These are phyloP conservation scores for Sclerotinia trifoliorum DNA, from an alignment of 2,329 filamentous ascomycete genomes.

Conservation along the genomic window DNA sequence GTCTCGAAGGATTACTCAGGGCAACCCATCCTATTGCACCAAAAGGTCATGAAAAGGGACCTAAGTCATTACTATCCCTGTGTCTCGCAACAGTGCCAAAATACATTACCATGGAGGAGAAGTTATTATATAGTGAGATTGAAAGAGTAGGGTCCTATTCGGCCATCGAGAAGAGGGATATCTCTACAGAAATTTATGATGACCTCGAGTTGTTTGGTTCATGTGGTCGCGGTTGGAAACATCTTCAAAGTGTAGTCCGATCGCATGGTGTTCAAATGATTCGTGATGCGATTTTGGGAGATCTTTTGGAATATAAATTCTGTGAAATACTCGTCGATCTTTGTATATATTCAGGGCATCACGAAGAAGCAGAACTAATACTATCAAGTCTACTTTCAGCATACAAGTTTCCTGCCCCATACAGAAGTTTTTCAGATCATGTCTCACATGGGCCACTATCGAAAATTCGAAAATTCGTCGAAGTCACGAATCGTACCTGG, in stretches of 20 bases:
- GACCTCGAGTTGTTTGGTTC: slow-evolving; percentile 49
- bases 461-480: slow-evolving; percentile 41
- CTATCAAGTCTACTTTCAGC: slow-evolving; percentile 41
- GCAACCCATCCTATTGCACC: slow-evolving; percentile 40
- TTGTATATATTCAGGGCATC: slow-evolving; percentile 42
- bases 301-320: slow-evolving; percentile 46
- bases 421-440: slow-evolving; percentile 33
- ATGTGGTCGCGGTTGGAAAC: slow-evolving; percentile 46
- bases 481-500: slow-evolving; percentile 37
- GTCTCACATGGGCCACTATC: slow-evolving; percentile 39
- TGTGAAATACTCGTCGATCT: slow-evolving; percentile 45
- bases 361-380: slow-evolving; percentile 46
- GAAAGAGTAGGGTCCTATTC: slow-evolving; percentile 42
- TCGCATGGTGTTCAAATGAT: slow-evolving; percentile 49
- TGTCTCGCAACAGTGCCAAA: slow-evolving; percentile 50
- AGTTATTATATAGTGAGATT: slow-evolving; percentile 43
- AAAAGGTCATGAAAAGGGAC: slow-evolving; percentile 31
- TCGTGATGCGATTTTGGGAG: slow-evolving; percentile 44
- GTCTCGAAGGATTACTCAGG: slow-evolving; percentile 47
- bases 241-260: slow-evolving; percentile 47
- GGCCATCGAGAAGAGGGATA: slow-evolving; percentile 40
- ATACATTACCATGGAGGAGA: slow-evolving; percentile 49
- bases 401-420: slow-evolving; percentile 42
- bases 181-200: slow-evolving; percentile 49
- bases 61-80: slow-evolving; percentile 49